Evolutionary conservation across 2,329 filamentous ascomycete genomes (phyloP), one percentile per base, ranked within the genome.

Genomic region (Hymenoscyphus fructigenus): DNA sequence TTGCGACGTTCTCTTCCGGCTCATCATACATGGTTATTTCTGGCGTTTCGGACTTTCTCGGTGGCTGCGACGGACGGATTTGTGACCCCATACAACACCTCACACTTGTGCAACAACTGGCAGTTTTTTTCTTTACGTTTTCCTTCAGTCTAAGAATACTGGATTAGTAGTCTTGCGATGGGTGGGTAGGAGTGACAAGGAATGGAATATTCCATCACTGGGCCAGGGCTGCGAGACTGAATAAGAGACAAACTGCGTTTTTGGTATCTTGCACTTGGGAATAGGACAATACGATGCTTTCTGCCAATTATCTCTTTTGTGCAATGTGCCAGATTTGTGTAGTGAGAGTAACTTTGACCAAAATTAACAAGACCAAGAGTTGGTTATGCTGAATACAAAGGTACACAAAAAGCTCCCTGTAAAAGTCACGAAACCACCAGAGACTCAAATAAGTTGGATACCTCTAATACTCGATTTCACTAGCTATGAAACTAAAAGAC

Each of bases 281-380:
- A 68, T 68, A 68, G 65, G 68, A 67, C 70, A 70, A 71, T 70
- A 68, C 66, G 64, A 68, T 70, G 64, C 68, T 70, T 72, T 72
- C 69, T 71, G 68, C 69, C 69, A 68, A 61, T 59, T 44, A 23
- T 58, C 14, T 55, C 14, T 32, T 62, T 58, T 15, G 23, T 55
- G 20, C 47, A 15, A 56, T 50, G 20, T 23, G 20, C n/a, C 12
- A 12, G 7, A 50, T 26, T 23, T 50, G n/a, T 50, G 9, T 23
- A 6, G 9, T 23, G 44, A 50, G 10, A 10, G 12, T 36, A 15
- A 36, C 34, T 14, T 36, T 36, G 10, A 36, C n/a, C n/a, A n/a
- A n/a, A n/a, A n/a, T n/a, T n/a, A n/a, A n/a, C 28, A 5, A 5
- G 28, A 29, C 3, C 28, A 29, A 29, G 28, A 29, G 28, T 29